Conservation (phyloP, 2,329 filamentous ascomycete species). For the Fusarium abutilonis region DNA sequence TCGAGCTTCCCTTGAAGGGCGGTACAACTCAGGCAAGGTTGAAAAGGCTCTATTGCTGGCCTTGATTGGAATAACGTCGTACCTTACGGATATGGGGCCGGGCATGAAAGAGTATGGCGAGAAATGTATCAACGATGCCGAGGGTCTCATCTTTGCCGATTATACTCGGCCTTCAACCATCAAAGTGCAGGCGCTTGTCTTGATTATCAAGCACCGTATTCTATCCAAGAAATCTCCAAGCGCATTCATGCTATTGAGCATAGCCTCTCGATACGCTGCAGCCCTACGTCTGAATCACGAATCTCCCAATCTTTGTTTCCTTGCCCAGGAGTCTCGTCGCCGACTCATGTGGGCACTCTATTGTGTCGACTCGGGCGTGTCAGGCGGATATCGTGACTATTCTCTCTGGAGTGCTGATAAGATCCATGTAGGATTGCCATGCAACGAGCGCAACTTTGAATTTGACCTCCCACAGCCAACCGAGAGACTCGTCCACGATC, state of each 20-base stretch:
- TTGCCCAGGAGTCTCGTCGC: slow-evolving; percentile 56
- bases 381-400: slow-evolving; percentile 57
- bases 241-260: slow-evolving; percentile 57
- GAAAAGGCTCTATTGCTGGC: slow-evolving; percentile 64
- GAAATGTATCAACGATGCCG: slow-evolving; percentile 65
- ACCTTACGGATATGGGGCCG: slow-evolving; percentile 64
- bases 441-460: slow-evolving; percentile 60
- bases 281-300: slow-evolving; percentile 58
- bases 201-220: slow-evolving; percentile 58
- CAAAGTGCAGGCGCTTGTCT: slow-evolving; percentile 61
- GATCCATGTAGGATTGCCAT: slow-evolving; percentile 56
- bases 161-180: slow-evolving; percentile 66
- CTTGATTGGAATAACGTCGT: slow-evolving; percentile 65
- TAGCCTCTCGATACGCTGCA: slow-evolving; percentile 56
- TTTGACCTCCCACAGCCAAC: slow-evolving; percentile 66
- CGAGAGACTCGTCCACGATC: slow-evolving; percentile 60
- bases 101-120: slow-evolving; percentile 63
- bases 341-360: slow-evolving; percentile 58
- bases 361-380: slow-evolving; percentile 55
- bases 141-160: slow-evolving; percentile 61
- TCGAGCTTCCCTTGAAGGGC: slow-evolving; percentile 67
- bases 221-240: slow-evolving; percentile 56
- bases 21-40: slow-evolving; percentile 66
- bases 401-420: slow-evolving; percentile 55
- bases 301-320: slow-evolving; percentile 52